These are phyloP conservation scores for Halophytophthora polymorphica DNA, from an alignment of 352 stramenopile genomes.

Conservation along the genomic window DNA sequence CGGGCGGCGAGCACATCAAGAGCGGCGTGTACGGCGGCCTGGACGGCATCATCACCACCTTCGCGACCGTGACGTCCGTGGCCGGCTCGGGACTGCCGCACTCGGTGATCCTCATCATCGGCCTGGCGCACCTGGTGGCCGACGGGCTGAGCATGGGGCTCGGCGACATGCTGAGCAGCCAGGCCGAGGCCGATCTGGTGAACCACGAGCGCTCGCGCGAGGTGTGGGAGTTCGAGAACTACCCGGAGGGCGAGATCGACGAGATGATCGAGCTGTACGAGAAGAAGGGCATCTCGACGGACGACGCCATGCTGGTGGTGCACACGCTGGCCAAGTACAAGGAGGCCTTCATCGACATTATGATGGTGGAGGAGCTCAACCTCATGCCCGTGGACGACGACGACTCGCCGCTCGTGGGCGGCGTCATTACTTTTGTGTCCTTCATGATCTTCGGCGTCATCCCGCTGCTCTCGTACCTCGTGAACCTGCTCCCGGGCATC, in stretches of 20 bases:
- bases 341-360: conserved; percentile 96
- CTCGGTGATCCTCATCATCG: conserved; percentile 93
- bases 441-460: conserved; percentile 92
- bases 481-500: conserved; percentile 77
- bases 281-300: conserved; percentile 84
- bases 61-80: conserved; percentile 93
- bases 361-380: conserved; percentile 96
- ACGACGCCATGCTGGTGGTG: conserved; percentile 91
- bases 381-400: conserved; percentile 93
- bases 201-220: conserved; percentile 91
- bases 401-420: conserved; percentile 81
- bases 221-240: conserved; percentile 95
- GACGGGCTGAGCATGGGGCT: conserved; percentile 95
- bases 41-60: conserved; percentile 96
- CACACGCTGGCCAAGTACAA: conserved; percentile 96
- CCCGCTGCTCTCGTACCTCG: conserved; percentile 92
- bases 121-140: conserved; percentile 93
- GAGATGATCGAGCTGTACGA: conserved; percentile 98
- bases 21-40: conserved; percentile 93
- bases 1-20: conserved; percentile 76
- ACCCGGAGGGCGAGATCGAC: conserved; percentile 93
- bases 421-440: conserved; percentile 87
- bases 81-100: conserved; percentile 87
- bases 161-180: conserved; percentile 92
- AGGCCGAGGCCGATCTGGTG: conserved; percentile 92